Evolutionary conservation across 164 flowering plant species (phyloP), one percentile per base, ranked within the genome.

Genomic region (Stephania cephalantha): DNA sequence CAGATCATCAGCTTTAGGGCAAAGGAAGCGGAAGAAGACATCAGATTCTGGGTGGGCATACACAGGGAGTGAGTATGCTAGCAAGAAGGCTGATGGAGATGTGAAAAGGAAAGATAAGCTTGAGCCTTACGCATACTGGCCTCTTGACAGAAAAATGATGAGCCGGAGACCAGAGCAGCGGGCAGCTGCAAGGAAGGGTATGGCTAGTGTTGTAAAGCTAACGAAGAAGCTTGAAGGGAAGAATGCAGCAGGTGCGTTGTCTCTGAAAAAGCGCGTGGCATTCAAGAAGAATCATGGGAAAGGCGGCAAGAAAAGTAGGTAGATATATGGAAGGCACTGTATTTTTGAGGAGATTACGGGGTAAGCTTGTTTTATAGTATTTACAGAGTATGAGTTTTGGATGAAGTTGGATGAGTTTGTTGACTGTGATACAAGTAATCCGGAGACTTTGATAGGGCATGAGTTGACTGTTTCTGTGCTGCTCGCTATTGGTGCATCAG

Each of bases 81-180:
- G 88, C 84, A 96, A 90, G 82, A 96, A 91, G 83, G 99, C 97
- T 10, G 78, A 88, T 76, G 99, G 99, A 29, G 98, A 96, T 79
- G 80, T 96, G 80, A 94, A 86, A 84, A 92, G 82, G 86, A 96
- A 94, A 84, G 96, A 85, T 69, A 96, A 92, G 84, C 95, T 96
- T 68, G 99, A 96, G 80, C 98, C 99, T 46, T 94, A 90, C 80
- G 99, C 99, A 0, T 96, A 94, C 71, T 96, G 99, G 99, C 98
- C 99, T 2, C 93, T 96, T 12, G 99, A 96, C 76, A 86, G 95
- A n/a, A 94, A 94, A 79, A 90, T 96, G 99, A 78, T 96, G 87
- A 96, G 97, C 77, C 90, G 91, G 53, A 88, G 98, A 66, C 89
- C 91, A n/a, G 93, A 94, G 82, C 97, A 94, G 42, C 82, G 90